A percentile compares a stretch with the other conserved stretches of the same genome.
These are phyloP conservation scores for Pseudogymnoascus sp. DNA, from an alignment of 2,329 filamentous ascomycete genomes.

Conservation along the genomic window DNA sequence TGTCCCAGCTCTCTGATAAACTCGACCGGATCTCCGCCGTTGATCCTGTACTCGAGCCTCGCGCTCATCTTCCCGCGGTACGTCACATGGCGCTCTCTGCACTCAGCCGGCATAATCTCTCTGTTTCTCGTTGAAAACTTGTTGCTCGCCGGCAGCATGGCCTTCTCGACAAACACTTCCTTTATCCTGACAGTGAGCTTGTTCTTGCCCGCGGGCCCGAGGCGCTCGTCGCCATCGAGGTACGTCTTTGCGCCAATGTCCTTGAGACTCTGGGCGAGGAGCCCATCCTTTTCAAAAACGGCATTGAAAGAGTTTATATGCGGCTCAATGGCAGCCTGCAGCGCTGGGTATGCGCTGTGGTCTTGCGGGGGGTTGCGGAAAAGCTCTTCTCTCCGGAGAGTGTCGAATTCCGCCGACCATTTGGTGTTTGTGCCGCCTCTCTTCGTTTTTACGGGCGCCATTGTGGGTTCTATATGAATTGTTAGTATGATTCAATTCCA, in stretches of 20 bases:
- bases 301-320: conserved; percentile 96
- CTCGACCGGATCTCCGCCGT: conserved; percentile 78
- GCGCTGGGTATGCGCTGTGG: conserved; percentile 77
- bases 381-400: conserved; percentile 75
- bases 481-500: not conserved
- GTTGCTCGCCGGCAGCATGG: conserved; percentile 71
- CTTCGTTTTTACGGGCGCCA: conserved; percentile 18
- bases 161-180: conserved; percentile 76
- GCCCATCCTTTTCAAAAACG: conserved; percentile 68
- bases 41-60: conserved; percentile 78
- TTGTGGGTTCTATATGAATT: conserved; percentile 13
- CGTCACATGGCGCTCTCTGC: conserved; percentile 84
- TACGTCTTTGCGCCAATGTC: conserved; percentile 89
- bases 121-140: conserved; percentile 73
- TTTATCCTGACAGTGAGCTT: conserved; percentile 71
- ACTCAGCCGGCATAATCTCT: conserved; percentile 86
- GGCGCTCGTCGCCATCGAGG: conserved; percentile 71
- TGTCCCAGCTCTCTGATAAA: conserved; percentile 79
- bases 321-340: conserved; percentile 79
- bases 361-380: conserved; percentile 86
- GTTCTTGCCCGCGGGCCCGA: conserved; percentile 58
- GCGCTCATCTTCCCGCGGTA: conserved; percentile 84
- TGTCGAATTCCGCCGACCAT: conserved; percentile 85
- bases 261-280: conserved; percentile 67
- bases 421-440: conserved; percentile 55